These are phyloP conservation scores for Endocarpon pusillum DNA, from an alignment of 495 filamentous ascomycete genomes.

Conservation along the genomic window DNA sequence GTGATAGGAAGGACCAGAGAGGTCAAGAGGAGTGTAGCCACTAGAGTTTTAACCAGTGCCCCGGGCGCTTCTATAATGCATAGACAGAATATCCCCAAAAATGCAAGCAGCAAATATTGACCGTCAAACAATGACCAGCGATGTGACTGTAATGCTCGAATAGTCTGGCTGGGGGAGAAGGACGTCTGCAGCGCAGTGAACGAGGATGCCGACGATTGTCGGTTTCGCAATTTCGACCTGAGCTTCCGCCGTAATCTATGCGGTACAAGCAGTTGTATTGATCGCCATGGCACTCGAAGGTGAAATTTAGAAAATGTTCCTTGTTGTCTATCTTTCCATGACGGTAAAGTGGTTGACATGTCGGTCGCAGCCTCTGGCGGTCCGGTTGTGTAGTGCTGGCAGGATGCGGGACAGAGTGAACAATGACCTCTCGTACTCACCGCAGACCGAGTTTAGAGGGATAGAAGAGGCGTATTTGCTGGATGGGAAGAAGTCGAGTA, in stretches of 20 bases:
- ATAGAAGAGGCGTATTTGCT: too few relatives aligned
- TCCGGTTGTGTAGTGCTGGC: too few relatives aligned
- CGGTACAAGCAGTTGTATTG: conserved; percentile 37
- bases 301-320: conserved; percentile 31
- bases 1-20: conserved; percentile 75
- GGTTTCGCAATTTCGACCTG: conserved; percentile 54
- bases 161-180: conserved; percentile 54
- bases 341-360: too few relatives aligned
- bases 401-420: too few relatives aligned
- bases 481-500: too few relatives aligned
- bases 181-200: conserved; percentile 69
- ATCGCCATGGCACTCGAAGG: conserved; percentile 30
- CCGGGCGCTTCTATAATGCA: conserved; percentile 61
- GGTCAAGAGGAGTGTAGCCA: conserved; percentile 44
- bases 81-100: conserved; percentile 63
- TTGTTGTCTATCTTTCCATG: conserved; percentile 34
- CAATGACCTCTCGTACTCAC: too few relatives aligned
- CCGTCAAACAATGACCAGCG: conserved; percentile 75
- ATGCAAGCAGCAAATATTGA: conserved; percentile 62
- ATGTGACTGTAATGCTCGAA: conserved; percentile 53
- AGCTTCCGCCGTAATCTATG: conserved; percentile 57
- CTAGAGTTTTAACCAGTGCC: conserved; percentile 49
- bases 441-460: too few relatives aligned
- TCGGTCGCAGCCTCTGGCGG: too few relatives aligned
- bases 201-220: conserved; percentile 51